Evolutionary conservation across 495 filamentous ascomycete species (phyloP).

Genomic region (Pseudotulostoma volvatum): DNA sequence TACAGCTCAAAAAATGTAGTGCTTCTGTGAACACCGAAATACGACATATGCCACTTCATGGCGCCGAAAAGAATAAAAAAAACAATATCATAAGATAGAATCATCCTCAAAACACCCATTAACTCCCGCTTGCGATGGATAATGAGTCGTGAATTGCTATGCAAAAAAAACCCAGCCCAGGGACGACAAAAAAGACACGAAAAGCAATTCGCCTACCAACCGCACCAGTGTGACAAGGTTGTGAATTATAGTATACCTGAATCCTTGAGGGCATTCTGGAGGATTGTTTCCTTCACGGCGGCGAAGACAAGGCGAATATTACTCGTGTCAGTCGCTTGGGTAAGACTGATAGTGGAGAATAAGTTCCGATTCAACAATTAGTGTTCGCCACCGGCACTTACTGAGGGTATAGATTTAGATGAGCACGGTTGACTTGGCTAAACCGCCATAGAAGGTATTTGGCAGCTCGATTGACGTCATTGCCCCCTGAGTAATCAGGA

Average conservation of each 20-base stretch:
- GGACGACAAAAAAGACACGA: no score
- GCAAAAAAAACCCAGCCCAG: no score
- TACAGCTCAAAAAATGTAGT: no score
- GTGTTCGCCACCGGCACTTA: slow-evolving; percentile 33
- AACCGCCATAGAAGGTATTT: slow-evolving; percentile 98
- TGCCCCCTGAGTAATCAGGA: slow-evolving; percentile 92
- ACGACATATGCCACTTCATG: no score
- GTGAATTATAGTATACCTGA: slow-evolving; percentile 92
- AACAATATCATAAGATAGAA: no score
- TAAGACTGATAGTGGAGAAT: slow-evolving; percentile 45
- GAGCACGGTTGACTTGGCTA: slow-evolving; percentile 93
- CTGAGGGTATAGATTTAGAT: slow-evolving; percentile 96
- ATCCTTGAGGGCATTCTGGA: slow-evolving; percentile 95
- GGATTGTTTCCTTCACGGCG: slow-evolving; percentile 94
- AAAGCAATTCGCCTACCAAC: no score
- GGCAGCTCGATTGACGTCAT: slow-evolving; percentile 91
- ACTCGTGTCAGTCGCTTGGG: slow-evolving; percentile 95
- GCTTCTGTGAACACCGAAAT: no score
- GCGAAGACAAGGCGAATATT: slow-evolving; percentile 97
- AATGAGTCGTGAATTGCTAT: no score
- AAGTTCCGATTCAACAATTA: slow-evolving; percentile 14
- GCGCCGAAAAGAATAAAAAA: no score
- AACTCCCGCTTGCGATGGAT: no score
- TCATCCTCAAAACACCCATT: no score
- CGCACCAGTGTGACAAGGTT: no score